These are phyloP conservation scores for Plenodomus lindquistii DNA, from an alignment of 2,329 filamentous ascomycete genomes.

Conservation along the genomic window DNA sequence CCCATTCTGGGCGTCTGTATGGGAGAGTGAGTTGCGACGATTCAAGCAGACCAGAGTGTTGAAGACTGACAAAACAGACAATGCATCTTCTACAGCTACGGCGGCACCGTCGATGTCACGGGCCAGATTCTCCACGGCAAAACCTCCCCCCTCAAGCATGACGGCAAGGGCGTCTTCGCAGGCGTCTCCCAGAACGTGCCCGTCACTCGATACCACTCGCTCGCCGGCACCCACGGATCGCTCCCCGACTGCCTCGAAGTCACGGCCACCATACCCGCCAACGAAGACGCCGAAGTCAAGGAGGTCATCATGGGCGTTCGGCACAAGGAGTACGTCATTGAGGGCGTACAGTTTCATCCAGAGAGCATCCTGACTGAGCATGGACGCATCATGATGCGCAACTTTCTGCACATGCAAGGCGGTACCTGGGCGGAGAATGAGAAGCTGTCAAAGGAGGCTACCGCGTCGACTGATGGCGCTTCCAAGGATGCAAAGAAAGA, in stretches of 20 bases:
- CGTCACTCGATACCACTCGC: constrained; percentile 93
- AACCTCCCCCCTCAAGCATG: constrained; percentile 87
- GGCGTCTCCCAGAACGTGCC: constrained; percentile 79
- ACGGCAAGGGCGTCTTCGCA: constrained; percentile 87
- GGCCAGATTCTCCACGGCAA: constrained; percentile 98
- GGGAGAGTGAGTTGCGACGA: constrained; percentile 71
- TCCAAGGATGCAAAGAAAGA: constrained; percentile 38
- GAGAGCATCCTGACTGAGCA: constrained; percentile 94
- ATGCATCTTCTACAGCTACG: constrained; percentile 94
- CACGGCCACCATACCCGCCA: constrained; percentile 78
- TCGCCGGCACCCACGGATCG: constrained; percentile 87
- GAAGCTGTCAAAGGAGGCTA: constrained; percentile 49
- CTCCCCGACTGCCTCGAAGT: constrained; percentile 85
- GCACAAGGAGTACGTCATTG: constrained; percentile 87
- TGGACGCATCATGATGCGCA: constrained; percentile 86
- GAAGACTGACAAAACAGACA: constrained; percentile 58
- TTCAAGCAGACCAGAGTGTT: neutral
- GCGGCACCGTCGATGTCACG: constrained; percentile 86
- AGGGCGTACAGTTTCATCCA: constrained; percentile 96
- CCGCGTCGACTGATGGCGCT: constrained; percentile 26
- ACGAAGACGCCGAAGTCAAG: constrained; percentile 72
- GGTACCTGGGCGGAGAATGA: constrained; percentile 90
- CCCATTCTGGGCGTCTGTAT: constrained; percentile 98
- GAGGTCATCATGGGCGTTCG: constrained; percentile 96
- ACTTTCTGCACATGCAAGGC: constrained; percentile 84